Percentiles rank a stretch among this genome's conserved stretches.
These are phyloP conservation scores for Extremus antarcticus DNA, from an alignment of 495 filamentous ascomycete genomes.

Conservation along the genomic window DNA sequence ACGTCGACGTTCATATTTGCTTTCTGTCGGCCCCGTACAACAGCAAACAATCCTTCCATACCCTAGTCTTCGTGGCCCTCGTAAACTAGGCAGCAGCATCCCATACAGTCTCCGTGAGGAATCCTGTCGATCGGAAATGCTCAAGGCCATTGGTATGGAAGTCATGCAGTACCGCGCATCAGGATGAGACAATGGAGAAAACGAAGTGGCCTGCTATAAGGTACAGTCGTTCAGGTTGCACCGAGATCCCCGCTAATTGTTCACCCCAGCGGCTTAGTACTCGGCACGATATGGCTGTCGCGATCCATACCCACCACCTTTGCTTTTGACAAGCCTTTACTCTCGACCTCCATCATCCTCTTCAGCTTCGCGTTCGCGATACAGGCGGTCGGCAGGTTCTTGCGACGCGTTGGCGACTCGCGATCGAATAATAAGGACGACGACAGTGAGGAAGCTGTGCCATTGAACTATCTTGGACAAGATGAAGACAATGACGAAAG, in stretches of 20 bases:
- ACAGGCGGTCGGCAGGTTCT: slow-evolving; percentile 11
- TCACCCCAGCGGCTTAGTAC: slow-evolving; percentile 24
- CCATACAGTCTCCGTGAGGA: no score
- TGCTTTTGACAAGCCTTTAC: slow-evolving; percentile 28
- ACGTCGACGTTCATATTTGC: no score
- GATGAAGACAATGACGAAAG: background rate
- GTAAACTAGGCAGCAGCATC: no score
- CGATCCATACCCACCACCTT: slow-evolving; percentile 18
- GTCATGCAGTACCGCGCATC: no score
- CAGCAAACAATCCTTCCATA: no score
- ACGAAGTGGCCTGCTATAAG: slow-evolving; percentile 18
- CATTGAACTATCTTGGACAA: slow-evolving; percentile 7
- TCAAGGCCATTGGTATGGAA: no score
- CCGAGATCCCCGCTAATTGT: no score
- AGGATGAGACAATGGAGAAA: slow-evolving; percentile 6
- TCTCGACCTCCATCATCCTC: slow-evolving; percentile 23
- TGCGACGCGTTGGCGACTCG: background rate
- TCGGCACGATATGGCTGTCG: slow-evolving; percentile 17
- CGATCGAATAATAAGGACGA: background rate
- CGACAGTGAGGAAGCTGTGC: slow-evolving; percentile 16
- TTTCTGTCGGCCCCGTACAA: no score
- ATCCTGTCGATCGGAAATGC: no score
- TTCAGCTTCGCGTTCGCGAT: slow-evolving; percentile 16
- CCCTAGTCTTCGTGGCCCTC: no score
- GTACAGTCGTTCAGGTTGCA: no score